Base-by-base conservation (phyloP, 306 rosid species). In the Rubus parviflorus region DNA sequence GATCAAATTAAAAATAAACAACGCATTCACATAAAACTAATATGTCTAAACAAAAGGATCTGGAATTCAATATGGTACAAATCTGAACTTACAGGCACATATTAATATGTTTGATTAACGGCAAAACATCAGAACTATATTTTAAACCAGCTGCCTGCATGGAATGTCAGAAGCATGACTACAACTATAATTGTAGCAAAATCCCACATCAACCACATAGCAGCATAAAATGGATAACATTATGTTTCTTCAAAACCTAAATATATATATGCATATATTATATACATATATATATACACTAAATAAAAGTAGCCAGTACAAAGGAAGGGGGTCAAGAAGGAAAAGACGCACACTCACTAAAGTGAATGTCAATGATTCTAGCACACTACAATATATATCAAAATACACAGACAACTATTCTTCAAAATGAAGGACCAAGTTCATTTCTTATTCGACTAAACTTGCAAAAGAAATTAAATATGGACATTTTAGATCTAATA, bases 71-170 rank as follows among this genome's bases (percentile, higher is more conserved):
- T 12, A 43, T 66, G 2, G 41, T 35, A 72, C 6, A 78, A 20
- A 48, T 73, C 70, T 76, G 52, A 83, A 75, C 81, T 80, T 47
- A 66, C 80, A 70, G 6, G 70, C 60, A 45, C 12, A 79, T 61
- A 79, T n/a, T 71, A 61, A 80, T 58, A 83, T 70, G 72, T 22
- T 61, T 66, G 41, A 66, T 69, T 76, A 23, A 73, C 74, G 11
- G 48, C 35, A 4, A 81, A 79, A 84, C 77, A 86, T 74, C 79
- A 74, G 45, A 67, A 69, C 12, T 12, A 82, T 54, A 69, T 41
- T 60, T 78, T 69, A 88, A 68, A 80, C 56, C 81, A 47, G 30
- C 82, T 63, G 77, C 85, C 72, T 65, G 78, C 80, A 75, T 38
- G 35, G 66, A 74, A 72, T 75, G 82, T 57, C 75, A 61, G 47